These are phyloP conservation scores for Detonula confervacea DNA, from an alignment of 352 stramenopile species.

Conservation along the genomic window DNA sequence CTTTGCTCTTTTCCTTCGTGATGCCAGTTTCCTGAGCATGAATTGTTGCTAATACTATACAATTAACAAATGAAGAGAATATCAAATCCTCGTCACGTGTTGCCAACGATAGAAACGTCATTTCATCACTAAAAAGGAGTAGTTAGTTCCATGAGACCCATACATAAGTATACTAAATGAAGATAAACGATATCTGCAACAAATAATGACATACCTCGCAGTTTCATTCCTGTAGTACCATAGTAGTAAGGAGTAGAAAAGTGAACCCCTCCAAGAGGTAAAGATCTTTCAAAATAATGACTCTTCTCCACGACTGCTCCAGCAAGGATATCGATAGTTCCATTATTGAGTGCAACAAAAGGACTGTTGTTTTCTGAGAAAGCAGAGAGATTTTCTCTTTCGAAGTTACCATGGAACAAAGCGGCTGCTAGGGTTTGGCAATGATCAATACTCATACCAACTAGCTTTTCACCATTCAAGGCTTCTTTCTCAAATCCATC, in stretches of 20 bases:
- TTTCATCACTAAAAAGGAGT: constrained; percentile 25
- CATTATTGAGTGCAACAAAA: constrained; percentile 13
- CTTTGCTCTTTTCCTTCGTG: constrained; percentile 3
- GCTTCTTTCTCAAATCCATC: neutral
- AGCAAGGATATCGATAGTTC: constrained; percentile 31
- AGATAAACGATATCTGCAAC: neutral
- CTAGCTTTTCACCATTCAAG: neutral
- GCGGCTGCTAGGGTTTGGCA: constrained; percentile 29
- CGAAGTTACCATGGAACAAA: constrained; percentile 25
- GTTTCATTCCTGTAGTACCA: constrained; percentile 16
- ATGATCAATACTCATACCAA: constrained; percentile 20
- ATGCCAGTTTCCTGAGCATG: constrained; percentile 37
- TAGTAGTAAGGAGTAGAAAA: constrained; percentile 42
- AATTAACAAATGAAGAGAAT: constrained; percentile 46
- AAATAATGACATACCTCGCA: constrained; percentile 14
- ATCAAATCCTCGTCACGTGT: constrained; percentile 46
- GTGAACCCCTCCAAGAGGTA: constrained; percentile 10
- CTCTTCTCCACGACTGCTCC: constrained; percentile 14
- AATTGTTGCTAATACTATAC: constrained; percentile 39
- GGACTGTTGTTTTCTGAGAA: constrained; percentile 19
- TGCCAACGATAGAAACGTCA: constrained; percentile 30
- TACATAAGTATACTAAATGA: too few relatives aligned
- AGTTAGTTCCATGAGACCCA: too few relatives aligned
- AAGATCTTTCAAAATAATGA: constrained; percentile 13
- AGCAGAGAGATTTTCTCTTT: neutral